Percentiles rank a stretch among this genome's conserved stretches.
Conservation (phyloP, 768 basidiomycete species). For the Suillus subluteus region DNA sequence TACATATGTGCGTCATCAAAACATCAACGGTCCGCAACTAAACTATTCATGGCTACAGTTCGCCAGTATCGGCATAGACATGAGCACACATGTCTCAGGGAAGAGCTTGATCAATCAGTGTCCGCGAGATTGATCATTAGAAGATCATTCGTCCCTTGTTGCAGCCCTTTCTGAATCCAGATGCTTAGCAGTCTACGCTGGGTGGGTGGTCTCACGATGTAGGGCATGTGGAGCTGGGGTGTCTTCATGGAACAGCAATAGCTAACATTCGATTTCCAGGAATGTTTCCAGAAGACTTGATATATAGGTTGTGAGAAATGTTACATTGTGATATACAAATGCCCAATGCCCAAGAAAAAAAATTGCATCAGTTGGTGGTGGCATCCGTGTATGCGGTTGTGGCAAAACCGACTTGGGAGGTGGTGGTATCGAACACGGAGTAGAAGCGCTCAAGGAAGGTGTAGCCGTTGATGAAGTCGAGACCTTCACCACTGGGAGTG, state of each 20-base stretch:
- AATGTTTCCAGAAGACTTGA: neutral
- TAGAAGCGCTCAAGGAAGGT: conserved; percentile 67
- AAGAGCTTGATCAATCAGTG: neutral
- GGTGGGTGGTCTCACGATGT: neutral
- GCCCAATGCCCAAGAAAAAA: conserved; percentile 7
- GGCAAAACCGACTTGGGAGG: conserved; percentile 42
- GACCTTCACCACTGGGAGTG: conserved; percentile 43
- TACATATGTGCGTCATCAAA: neutral
- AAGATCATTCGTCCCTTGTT: neutral
- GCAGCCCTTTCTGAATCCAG: neutral
- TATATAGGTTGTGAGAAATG: neutral
- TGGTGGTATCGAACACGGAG: conserved; percentile 63
- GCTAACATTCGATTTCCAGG: neutral
- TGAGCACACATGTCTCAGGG: neutral
- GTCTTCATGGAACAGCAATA: neutral
- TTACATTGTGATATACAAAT: neutral
- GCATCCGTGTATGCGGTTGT: conserved; percentile 33
- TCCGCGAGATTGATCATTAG: neutral
- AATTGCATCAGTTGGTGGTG: conserved; percentile 31
- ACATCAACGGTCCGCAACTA: neutral
- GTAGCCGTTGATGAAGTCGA: conserved; percentile 62
- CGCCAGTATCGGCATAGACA: neutral
- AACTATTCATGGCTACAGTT: neutral
- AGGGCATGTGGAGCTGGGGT: neutral
- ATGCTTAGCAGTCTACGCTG: neutral